Evolutionary conservation across 2,329 filamentous ascomycete species (phyloP).

Genomic region (Fusarium secorum): DNA sequence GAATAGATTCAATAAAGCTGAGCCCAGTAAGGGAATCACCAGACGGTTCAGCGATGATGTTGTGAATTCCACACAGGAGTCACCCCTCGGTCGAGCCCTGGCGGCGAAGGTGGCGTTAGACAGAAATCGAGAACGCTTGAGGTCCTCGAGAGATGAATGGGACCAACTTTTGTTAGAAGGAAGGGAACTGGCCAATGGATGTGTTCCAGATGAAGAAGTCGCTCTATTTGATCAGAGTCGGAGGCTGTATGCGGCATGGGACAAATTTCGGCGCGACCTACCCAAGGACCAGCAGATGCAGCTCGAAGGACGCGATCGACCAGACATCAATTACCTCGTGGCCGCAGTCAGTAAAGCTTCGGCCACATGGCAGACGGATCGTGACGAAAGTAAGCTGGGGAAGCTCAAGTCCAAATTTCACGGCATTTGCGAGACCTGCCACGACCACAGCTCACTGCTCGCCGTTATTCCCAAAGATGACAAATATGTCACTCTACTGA

Average conservation of each 20-base stretch:
- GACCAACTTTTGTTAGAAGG: not conserved
- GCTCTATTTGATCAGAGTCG: not conserved
- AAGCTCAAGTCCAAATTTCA: not conserved
- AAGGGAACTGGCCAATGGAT: fast-evolving
- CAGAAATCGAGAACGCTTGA: not conserved
- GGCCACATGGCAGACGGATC: not conserved
- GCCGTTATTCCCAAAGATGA: not conserved
- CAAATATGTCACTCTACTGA: not conserved
- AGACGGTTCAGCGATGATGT: not conserved
- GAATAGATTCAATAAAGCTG: not conserved
- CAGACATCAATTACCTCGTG: not conserved
- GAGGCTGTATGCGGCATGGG: not conserved
- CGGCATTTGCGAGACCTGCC: not conserved
- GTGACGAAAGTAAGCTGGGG: not conserved
- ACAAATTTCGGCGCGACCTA: not conserved
- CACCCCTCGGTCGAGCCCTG: not conserved
- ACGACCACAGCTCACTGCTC: not conserved
- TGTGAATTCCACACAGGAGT: fast-evolving
- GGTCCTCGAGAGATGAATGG: not conserved
- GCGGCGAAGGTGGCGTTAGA: not conserved
- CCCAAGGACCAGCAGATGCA: not conserved
- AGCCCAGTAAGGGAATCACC: not conserved
- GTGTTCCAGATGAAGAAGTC: not conserved
- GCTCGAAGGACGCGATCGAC: not conserved
- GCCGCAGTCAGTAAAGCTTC: fast-evolving